A percentile compares a stretch with the other conserved stretches of the same genome.
phyloP scores from a whole-genome alignment of 768 basidiomycete species.

The Boletus tomentosulus region DNA sequence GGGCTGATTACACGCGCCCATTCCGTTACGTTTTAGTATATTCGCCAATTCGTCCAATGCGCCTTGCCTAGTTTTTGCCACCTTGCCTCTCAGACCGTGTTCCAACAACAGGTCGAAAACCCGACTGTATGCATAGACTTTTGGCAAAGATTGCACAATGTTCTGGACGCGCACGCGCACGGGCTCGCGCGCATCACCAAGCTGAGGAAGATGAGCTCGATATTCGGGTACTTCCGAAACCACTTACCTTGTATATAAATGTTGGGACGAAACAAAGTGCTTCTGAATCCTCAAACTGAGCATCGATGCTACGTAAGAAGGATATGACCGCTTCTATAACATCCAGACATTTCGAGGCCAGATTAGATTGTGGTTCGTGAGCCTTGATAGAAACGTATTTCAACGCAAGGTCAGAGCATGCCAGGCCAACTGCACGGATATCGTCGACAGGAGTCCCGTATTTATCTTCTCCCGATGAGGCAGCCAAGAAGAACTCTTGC shows the following conservation, averaged over 20 bases:
- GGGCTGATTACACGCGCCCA: conserved; percentile 72
- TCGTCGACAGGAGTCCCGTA: conserved; percentile 43
- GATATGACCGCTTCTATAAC: conserved; percentile 73
- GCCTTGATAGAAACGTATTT: conserved; percentile 92
- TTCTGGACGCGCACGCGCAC: conserved; percentile 76
- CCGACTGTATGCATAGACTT: conserved; percentile 90
- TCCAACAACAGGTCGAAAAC: conserved; percentile 86
- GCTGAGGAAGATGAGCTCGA: conserved; percentile 41
- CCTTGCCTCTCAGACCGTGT: conserved; percentile 84
- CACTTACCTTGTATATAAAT: conserved; percentile 78
- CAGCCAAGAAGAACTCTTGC: conserved; percentile 67
- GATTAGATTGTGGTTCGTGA: conserved; percentile 87
- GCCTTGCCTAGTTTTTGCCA: conserved; percentile 87
- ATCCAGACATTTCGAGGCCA: conserved; percentile 85
- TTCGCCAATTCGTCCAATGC: conserved; percentile 76
- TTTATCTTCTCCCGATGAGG: conserved; percentile 53
- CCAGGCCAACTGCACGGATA: conserved; percentile 62
- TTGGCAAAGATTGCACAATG: conserved; percentile 80
- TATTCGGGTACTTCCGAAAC: neutral
- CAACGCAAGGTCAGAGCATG: conserved; percentile 86
- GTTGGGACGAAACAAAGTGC: conserved; percentile 87
- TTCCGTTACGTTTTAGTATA: conserved; percentile 77
- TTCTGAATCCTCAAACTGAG: conserved; percentile 82
- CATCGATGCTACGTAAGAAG: conserved; percentile 67
- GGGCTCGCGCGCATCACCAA: conserved; percentile 88